Conservation (phyloP, 306 rosid species). For the Rubus parviflorus region DNA sequence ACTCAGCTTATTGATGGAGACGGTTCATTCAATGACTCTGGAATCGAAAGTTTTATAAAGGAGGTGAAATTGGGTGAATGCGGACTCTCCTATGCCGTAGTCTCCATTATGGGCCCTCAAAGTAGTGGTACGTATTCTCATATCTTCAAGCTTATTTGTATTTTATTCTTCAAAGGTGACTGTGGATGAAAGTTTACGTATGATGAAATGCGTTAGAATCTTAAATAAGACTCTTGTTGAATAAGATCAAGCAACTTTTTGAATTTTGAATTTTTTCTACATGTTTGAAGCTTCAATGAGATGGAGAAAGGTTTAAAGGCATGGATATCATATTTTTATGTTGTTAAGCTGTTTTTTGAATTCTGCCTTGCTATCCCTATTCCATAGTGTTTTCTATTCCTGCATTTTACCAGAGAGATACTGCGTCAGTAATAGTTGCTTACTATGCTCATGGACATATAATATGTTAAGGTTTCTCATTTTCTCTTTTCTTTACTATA, state of each 20-base stretch:
- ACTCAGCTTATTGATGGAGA: slow-evolving; percentile 98
- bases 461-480: slow-evolving; percentile 14
- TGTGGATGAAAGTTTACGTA: background rate
- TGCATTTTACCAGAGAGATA: background rate
- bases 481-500: background rate
- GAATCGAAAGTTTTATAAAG: slow-evolving; percentile 72
- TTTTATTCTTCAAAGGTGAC: background rate
- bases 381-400: background rate
- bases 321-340: slow-evolving; percentile 16
- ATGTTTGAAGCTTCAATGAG: background rate
- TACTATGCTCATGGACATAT: background rate
- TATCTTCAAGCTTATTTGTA: slow-evolving; percentile 17
- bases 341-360: background rate
- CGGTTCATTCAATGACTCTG: slow-evolving; percentile 68
- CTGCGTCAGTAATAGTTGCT: background rate
- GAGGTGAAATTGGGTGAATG: slow-evolving; percentile 83
- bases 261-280: background rate
- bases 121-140: slow-evolving; percentile 83
- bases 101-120: slow-evolving; percentile 98
- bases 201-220: background rate
- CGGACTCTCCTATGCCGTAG: slow-evolving; percentile 94
- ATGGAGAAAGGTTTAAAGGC: slow-evolving; percentile 9
- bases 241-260: background rate
- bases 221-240: background rate
- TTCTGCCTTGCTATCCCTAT: background rate